Base-by-base conservation (phyloP, 2,329 filamentous ascomycete species). In the Remersonia thermophila region DNA sequence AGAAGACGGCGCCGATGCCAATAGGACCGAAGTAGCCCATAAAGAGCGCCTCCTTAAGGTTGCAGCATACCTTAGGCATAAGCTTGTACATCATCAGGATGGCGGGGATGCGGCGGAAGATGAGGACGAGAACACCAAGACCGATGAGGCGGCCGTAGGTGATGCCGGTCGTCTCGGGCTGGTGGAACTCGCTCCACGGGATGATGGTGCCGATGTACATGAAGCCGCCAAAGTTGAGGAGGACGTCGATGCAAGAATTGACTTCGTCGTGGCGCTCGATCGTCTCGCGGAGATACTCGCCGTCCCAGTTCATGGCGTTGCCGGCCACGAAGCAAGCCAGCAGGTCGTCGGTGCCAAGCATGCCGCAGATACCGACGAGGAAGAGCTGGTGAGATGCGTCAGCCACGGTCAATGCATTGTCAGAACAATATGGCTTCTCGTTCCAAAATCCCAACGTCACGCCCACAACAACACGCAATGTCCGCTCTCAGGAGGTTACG, bases 11-110 rank as follows among this genome's bases (percentile, higher is more conserved):
- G 14, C 77, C 79, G 7, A 83, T 80, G 2, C 82, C 82, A 32
- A 86, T 85, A 0, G 82, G 82, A 0, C 81, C 82, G 47, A 87
- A 86, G 40, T 75, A 74, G 0, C 72, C 72, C 68, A 76, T 71
- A 39, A 77, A 76, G 0, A 77, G 47, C 0, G 71, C 72, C 40
- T 77, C 71, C 44, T 67, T 69, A 60, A 65, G 73, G 46, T 62
- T 55, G n/a, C 61, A 61, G 38, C 66, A 62, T 0, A 66, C 60
- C 2, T 55, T 55, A 0, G 70, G 69, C 66, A 76, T 71, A 6
- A 71, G 54, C 44, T 67, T 70, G 51, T 75, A 76, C 1, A 61
- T 56, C 8, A 67, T 34, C 33, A 76, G 51, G 8, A 75, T 63
- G 2, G 70, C 63, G 1, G 72, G 72, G 18, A 77, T 71, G 1